Base-by-base conservation (phyloP, 2,329 filamentous ascomycete species). In the Diaporthe citri region DNA sequence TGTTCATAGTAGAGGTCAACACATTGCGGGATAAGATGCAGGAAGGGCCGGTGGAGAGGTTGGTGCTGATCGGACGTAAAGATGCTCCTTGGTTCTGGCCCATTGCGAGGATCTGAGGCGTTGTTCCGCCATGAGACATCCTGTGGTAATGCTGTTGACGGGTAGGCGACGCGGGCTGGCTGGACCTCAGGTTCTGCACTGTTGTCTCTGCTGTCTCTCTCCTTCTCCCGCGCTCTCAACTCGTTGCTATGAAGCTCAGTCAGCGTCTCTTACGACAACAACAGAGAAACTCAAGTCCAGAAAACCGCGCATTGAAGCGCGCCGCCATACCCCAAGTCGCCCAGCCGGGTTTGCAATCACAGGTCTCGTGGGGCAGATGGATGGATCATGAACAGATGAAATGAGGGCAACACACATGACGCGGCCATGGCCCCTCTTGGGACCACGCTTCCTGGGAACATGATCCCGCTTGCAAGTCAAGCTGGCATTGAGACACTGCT, bases 391-490 rank as follows among this genome's bases (percentile, higher is more conserved):
- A 39, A 34, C 25, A 62, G 25, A 34, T 39, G n/a, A 34, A 10
- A 22, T 59, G 43, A 13, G 28, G 36, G 71, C 52, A 41, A 60
- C 75, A 51, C 74, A 76, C 75, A 93, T 90, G 55, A 93, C 90
- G 77, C 91, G 89, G 46, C 90, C 90, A 75, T 89, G 87, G 67
- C 89, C 90, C 39, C 89, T 88, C 79, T 92, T 93, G 17, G 90
- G 90, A 3, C 90, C 90, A 78, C 91, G 89, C 82, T 91, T 92
- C 81, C 90, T 89, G 20, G 90, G 90, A 57, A 92, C 88, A 79
- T 91, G 90, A 79, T 92, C 91, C 81, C 91, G 90, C 77, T 90
- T 92, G 84, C 90, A 92, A n/a, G 84, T 87, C 76, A 92, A 86
- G 34, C 88, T 87, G 41, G 90, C 89, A 74, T 88, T 88, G 71